These are phyloP conservation scores for Fusarium sp. DNA, from an alignment of 2,329 filamentous ascomycete species.

Conservation along the genomic window DNA sequence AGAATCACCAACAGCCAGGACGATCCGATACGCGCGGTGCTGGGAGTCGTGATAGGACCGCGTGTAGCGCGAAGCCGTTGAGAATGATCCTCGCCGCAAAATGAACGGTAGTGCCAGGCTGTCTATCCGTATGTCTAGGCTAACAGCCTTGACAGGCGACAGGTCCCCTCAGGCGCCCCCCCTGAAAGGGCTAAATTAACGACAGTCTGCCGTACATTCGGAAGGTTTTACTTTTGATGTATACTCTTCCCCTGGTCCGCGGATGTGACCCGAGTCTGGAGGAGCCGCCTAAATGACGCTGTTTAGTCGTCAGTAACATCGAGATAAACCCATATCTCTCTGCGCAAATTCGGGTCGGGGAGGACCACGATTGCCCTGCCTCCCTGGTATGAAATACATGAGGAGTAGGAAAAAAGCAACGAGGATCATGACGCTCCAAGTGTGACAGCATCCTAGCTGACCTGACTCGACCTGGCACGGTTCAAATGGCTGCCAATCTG, in stretches of 20 bases:
- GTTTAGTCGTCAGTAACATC: slow-evolving; percentile 8
- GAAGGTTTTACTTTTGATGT: slow-evolving; percentile 6
- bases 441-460: neutral
- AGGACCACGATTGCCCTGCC: neutral
- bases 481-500: slow-evolving; percentile 14
- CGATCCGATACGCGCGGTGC: slow-evolving; percentile 24
- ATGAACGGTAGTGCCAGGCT: slow-evolving; percentile 5
- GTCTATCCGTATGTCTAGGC: neutral
- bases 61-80: slow-evolving; percentile 38
- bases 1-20: slow-evolving; percentile 12
- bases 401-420: neutral
- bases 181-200: slow-evolving; percentile 24
- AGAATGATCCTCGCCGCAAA: slow-evolving; percentile 19
- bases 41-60: slow-evolving; percentile 30
- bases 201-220: slow-evolving; percentile 23
- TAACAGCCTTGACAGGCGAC: slow-evolving; percentile 22
- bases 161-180: slow-evolving; percentile 9
- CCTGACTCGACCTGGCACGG: slow-evolving; percentile 11
- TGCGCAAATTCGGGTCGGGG: neutral
- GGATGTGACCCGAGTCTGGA: slow-evolving; percentile 33
- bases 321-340: neutral
- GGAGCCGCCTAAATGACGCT: slow-evolving; percentile 14
- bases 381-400: neutral
- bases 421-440: neutral
- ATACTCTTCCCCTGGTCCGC: slow-evolving; percentile 35